Evolutionary conservation across 768 basidiomycete genomes (phyloP), one percentile per base, ranked within the genome.

Genomic region (Cubamyces sp.): DNA sequence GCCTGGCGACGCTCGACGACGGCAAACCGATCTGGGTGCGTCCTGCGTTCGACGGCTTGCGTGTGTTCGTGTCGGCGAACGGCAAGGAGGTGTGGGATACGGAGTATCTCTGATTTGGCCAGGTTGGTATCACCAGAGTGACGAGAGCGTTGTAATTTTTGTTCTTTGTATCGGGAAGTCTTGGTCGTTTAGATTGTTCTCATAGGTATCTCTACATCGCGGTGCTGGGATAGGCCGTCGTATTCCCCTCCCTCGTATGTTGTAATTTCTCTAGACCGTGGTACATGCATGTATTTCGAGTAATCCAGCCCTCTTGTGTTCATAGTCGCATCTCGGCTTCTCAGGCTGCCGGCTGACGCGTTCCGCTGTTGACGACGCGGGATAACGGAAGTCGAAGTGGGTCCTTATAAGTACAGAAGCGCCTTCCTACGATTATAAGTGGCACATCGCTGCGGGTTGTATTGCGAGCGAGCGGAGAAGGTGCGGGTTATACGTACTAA

Each of bases 21-120:
- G 87, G 84, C 25, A 65, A 77, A 54, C 62, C 67, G 1, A 67
- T 80, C 16, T 92, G 88, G 87, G 70, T 91, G 1, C 77, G 90
- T 49, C 92, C 92, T 12, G 86, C 87, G 23, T 86, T 86, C 71
- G 92, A 94, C 67, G 92, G 92, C 0, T 73, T 94, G 64, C 78
- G 84, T 25, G 77, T 92, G 8, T 72, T 79, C 46, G 71, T 90
- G 61, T 70, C 74, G 53, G 62, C 64, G 18, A 74, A 77, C 34
- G 79, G 78, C 34, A 59, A 51, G 57, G 61, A 60, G 25, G 80
- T 84, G n/a, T 61, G 68, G 47, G 89, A 90, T 60, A 81, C 82
- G 52, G 85, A 74, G 14, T 88, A 87, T 70, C 71, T 72, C 54
- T 66, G 57, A 69, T 47, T 2, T 23, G 28, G 42, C 6, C 25